Base-by-base conservation (phyloP, 78 protist genomes). In the Bigelowiella natans region DNA sequence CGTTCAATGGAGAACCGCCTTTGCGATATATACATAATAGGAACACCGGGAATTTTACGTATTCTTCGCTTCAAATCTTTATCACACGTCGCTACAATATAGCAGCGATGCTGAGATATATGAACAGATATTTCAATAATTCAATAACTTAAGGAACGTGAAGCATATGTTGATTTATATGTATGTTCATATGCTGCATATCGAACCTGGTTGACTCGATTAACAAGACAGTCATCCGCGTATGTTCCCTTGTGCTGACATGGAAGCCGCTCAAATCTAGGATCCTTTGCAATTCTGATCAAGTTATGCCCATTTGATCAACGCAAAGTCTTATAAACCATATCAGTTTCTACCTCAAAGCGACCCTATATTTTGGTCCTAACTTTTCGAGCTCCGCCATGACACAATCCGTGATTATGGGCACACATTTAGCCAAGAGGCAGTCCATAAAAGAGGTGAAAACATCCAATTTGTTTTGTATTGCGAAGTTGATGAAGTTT, bases 151-250 rank as follows among this genome's bases (percentile, higher is more conserved):
- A 2, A 83, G 3, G 30, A 28, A 83, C 11, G 30, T 51, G 18
- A 26, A 51, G 7, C 18, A 51, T 51, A 51, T 51, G 18, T 51
- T 26, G 7, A 51, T 51, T 26, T 51, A 51, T 51, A 51, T 51
- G 18, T 51, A 51, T 51, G 18, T 51, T 26, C 18, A 51, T 51
- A 51, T 51, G 18, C 18, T n/a, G n/a, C n/a, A n/a, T n/a, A n/a
- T n/a, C n/a, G n/a, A n/a, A 51, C 73, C 73, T 51, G 73, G 18
- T 85, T 40, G 28, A 97, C 97, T 0, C 98, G 95, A 51, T 96
- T 86, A 34, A 95, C 94, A n/a, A 99, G 87, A 40, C 99, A 98
- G 95, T 99, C 99, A 92, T 99, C 99, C 1, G 99, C 99, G 91
- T 99, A 99, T 18, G 95, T 96, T 29, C 99, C 99, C 88, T 90